Conservation (phyloP, 306 rosid species). For the Trifolium dubium region DNA sequence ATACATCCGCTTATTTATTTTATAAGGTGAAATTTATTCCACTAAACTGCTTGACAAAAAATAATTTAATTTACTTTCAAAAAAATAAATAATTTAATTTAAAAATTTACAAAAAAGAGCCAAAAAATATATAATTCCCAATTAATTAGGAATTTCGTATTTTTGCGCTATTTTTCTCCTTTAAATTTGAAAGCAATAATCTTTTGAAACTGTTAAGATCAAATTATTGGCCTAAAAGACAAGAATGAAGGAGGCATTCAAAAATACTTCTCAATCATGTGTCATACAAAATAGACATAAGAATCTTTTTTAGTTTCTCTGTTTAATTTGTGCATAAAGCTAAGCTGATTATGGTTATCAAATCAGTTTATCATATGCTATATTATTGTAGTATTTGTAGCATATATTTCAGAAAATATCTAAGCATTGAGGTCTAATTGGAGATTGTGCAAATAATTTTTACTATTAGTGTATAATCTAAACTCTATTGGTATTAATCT, state of each 20-base stretch:
- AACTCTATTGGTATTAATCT: not conserved
- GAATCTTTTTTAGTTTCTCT: not conserved
- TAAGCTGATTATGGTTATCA: not conserved
- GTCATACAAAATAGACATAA: conserved; percentile 15
- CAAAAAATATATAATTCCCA: too few relatives aligned
- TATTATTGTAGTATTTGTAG: not conserved
- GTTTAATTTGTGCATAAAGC: not conserved
- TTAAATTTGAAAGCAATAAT: too few relatives aligned
- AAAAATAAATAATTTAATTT: too few relatives aligned
- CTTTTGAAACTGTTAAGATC: not conserved
- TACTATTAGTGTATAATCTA: not conserved
- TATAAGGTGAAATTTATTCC: too few relatives aligned
- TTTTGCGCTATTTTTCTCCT: too few relatives aligned
- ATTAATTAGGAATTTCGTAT: too few relatives aligned
- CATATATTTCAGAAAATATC: not conserved
- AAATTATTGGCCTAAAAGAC: conserved; percentile 34
- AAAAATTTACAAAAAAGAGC: too few relatives aligned
- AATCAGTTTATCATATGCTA: not conserved
- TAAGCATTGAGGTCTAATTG: not conserved
- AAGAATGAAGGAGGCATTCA: not conserved
- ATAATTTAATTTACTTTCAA: too few relatives aligned
- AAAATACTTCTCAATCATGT: conserved; percentile 8
- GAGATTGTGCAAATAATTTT: not conserved
- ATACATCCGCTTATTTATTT: too few relatives aligned
- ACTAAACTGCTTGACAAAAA: too few relatives aligned